Percentiles rank a stretch among this genome's conserved stretches.
phyloP scores from a whole-genome alignment of 1,284 basidiomycete genomes.

The Cerioporus squamosus region DNA sequence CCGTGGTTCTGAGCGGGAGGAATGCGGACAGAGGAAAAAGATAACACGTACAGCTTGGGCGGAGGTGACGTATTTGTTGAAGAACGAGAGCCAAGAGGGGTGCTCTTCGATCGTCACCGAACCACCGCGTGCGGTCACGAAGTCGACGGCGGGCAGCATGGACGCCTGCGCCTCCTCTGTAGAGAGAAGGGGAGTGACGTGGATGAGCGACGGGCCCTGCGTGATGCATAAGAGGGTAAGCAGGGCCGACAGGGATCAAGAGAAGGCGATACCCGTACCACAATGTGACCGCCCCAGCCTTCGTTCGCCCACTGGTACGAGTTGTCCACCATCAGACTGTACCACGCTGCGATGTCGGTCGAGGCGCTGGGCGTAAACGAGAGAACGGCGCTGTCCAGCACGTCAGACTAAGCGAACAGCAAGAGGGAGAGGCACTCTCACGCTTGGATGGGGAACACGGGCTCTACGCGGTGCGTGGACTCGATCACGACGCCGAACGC shows the following conservation, averaged over 20 bases:
- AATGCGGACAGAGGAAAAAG: not conserved
- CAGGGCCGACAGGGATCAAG: not conserved
- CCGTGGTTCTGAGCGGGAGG: too few species aligned
- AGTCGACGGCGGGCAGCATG: conserved; percentile 38
- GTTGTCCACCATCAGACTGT: conserved; percentile 39
- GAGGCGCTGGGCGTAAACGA: conserved; percentile 18
- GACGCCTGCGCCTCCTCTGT: conserved; percentile 17
- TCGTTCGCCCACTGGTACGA: conserved; percentile 46
- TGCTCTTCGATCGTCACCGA: conserved; percentile 37
- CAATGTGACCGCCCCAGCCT: conserved; percentile 58
- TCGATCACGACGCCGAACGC: conserved; percentile 38
- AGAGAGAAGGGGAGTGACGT: conserved; percentile 20
- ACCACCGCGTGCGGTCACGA: conserved; percentile 35
- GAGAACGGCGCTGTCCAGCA: conserved; percentile 23
- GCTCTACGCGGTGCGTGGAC: conserved; percentile 31
- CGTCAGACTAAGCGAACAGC: not conserved
- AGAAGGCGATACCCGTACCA: conserved; percentile 26
- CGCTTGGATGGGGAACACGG: conserved; percentile 33
- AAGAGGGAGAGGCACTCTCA: conserved; percentile 17
- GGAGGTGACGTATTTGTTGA: conserved; percentile 33
- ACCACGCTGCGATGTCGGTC: conserved; percentile 24
- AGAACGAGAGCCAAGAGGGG: conserved; percentile 39
- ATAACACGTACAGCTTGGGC: conserved; percentile 31
- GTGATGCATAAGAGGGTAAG: not conserved
- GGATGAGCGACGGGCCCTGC: conserved; percentile 16